Evolutionary conservation across 345 rosid genomes (phyloP).

Genomic region (Arabidopsis thaliana): TAIR10.1 NC_003076.8:24403001-24403500

Average conservation of each 20-base stretch:
- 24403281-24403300: constrained; percentile 76
- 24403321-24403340: constrained; percentile 86
- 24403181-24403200: constrained; percentile 70
- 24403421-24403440: constrained; percentile 92
- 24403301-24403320: constrained; percentile 87
- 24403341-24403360: constrained; percentile 85
- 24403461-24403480: constrained; percentile 79
- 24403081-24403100: constrained; percentile 93
- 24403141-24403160: constrained; percentile 86
- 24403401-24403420: not conserved
- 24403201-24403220: constrained; percentile 89
- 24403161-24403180: constrained; percentile 95
- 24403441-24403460: constrained; percentile 98
- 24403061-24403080: constrained; percentile 86
- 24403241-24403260: constrained; percentile 80
- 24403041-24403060: constrained; percentile 99
- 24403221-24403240: constrained; percentile 96
- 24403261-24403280: constrained; percentile 73
- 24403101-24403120: constrained; percentile 99
- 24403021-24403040: constrained; percentile 91
- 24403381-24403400: constrained; percentile 12
- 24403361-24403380: constrained; percentile 8
- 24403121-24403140: constrained; percentile 98
- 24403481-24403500: constrained; percentile 74
- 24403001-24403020: constrained; percentile 89